Percentiles rank a stretch among this genome's conserved stretches.
These are phyloP conservation scores for Castanea mollissima DNA, from an alignment of 306 rosid genomes.

Conservation along the genomic window DNA sequence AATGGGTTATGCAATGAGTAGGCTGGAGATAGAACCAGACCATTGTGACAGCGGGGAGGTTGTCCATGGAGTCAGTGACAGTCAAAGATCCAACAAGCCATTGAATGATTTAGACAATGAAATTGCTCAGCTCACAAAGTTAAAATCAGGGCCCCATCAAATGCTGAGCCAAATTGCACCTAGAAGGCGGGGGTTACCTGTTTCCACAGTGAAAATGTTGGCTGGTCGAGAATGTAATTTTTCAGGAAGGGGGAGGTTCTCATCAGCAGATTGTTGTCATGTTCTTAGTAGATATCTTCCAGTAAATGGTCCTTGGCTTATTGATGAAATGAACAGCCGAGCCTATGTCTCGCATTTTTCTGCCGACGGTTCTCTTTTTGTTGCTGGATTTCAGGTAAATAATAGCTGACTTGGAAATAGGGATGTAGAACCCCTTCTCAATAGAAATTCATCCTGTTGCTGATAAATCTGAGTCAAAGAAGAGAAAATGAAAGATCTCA, in stretches of 20 bases:
- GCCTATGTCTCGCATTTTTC: constrained; percentile 95
- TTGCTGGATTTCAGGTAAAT: constrained; percentile 87
- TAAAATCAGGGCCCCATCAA: constrained; percentile 69
- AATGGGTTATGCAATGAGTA: constrained; percentile 90
- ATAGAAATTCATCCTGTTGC: neutral
- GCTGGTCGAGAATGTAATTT: constrained; percentile 82
- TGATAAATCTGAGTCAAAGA: neutral
- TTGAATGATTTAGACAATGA: constrained; percentile 60
- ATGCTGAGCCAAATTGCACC: constrained; percentile 41
- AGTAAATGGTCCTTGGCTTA: constrained; percentile 79
- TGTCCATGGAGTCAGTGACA: constrained; percentile 34
- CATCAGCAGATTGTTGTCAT: constrained; percentile 87
- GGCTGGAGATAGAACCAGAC: constrained; percentile 56
- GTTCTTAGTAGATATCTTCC: constrained; percentile 87
- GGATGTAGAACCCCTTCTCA: neutral
- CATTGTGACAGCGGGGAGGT: constrained; percentile 34
- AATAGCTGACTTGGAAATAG: neutral
- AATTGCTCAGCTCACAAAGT: constrained; percentile 66
- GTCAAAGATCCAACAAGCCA: constrained; percentile 31
- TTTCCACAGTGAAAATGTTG: constrained; percentile 89
- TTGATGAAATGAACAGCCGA: constrained; percentile 70
- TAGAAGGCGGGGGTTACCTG: constrained; percentile 51
- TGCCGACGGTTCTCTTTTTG: constrained; percentile 81
- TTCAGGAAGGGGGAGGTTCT: constrained; percentile 87
- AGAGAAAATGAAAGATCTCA: neutral